Evolutionary conservation across 352 stramenopile genomes (phyloP).

Genomic region (Aphanomyces stellatus): DNA sequence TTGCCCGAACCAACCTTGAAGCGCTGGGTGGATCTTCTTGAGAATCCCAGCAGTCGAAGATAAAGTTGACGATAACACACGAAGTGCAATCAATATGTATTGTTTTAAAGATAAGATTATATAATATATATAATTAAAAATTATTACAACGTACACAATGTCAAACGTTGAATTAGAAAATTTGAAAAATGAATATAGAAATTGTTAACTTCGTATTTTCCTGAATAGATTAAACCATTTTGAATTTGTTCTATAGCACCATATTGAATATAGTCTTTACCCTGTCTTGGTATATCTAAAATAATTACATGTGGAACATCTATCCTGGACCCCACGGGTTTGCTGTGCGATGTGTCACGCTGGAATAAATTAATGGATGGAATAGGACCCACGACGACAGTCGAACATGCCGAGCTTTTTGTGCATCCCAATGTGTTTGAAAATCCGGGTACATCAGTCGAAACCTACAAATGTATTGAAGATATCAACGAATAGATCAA

Average conservation of each 20-base stretch:
- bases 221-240: background rate
- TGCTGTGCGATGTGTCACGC: too few relatives aligned
- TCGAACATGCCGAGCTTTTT: conserved; percentile 23
- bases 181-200: too few relatives aligned
- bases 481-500: conserved; percentile 3
- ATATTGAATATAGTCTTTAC: background rate
- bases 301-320: background rate
- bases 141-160: background rate
- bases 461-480: background rate
- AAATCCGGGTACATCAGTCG: background rate
- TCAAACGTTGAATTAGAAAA: background rate
- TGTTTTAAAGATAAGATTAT: background rate
- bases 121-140: background rate
- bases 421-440: conserved; percentile 25
- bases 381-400: conserved; percentile 8
- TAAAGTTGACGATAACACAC: too few relatives aligned
- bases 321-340: too few relatives aligned
- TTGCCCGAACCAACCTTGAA: background rate
- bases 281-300: background rate
- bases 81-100: too few relatives aligned
- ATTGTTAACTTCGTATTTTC: background rate
- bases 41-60: too few relatives aligned
- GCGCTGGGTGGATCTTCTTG: too few relatives aligned
- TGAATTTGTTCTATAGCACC: background rate
- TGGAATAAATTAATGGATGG: too few relatives aligned